Base-by-base conservation (phyloP, 2,329 filamentous ascomycete species). In the Xylaria sp. region DNA sequence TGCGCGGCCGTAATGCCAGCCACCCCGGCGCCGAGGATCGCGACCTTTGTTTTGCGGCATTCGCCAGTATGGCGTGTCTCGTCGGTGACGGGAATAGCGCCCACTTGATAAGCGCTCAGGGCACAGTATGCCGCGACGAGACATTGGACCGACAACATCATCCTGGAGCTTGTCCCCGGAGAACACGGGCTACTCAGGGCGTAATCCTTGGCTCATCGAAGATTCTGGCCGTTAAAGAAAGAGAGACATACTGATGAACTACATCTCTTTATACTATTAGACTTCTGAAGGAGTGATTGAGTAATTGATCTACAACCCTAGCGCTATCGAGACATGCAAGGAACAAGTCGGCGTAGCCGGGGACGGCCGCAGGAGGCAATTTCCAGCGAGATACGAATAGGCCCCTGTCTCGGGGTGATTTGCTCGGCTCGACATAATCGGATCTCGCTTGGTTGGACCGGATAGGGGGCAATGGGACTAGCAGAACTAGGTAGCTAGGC, bases 1-100 rank as follows among this genome's bases (percentile, higher is more conserved):
- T 92, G 88, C 25, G 89, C 89, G 15, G 89, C 88, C 13, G 89
- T 87, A 50, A 91, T 87, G 6, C 89, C 89, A 0, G 89, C 85
- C 63, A 89, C 86, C 13, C 89, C 90, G 15, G 85, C 89, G 41
- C 89, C 89, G 46, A 85, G 78, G 34, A 85, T 79, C 6, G 79
- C 80, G 7, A 84, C 82, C 61, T 79, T 79, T 1, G 82, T 83
- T 66, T 76, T 77, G 25, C 74, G 76, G 63, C 80, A 81, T 56
- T 58, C 28, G 4, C 2, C 2, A 12, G 63, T 20, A 7, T 46
- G 25, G 4, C 13, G 2, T 15, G 20, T 31, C 20, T 51, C 60
- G 31, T 59, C 56, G 20, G 63, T 15, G 31, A 57, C 54, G 3
- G 70, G 70, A 23, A 61, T 46, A 34, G 70, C 70, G 31, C 37